Evolutionary conservation across 352 stramenopile genomes (phyloP).

Genomic region (Thraustotheca clavata): DNA sequence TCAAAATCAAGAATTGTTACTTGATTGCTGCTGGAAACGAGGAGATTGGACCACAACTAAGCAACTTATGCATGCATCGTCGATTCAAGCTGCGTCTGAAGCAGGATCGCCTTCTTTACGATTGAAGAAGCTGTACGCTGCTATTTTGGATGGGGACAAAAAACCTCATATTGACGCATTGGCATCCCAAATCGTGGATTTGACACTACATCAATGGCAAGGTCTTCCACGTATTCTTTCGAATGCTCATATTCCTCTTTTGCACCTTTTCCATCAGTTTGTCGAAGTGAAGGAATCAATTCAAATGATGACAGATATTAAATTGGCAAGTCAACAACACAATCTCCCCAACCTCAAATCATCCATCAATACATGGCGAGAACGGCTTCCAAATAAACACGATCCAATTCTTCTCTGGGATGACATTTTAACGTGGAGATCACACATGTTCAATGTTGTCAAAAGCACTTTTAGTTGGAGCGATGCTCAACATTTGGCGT

Average conservation of each 20-base stretch:
- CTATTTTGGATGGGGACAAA: slow-evolving; percentile 79
- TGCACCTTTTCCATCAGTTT: slow-evolving; percentile 88
- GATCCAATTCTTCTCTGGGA: slow-evolving; percentile 90
- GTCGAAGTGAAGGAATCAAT: slow-evolving; percentile 89
- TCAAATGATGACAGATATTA: slow-evolving; percentile 87
- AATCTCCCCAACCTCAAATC: slow-evolving; percentile 87
- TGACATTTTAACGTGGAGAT: slow-evolving; percentile 89
- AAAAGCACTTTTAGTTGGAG: slow-evolving; percentile 85
- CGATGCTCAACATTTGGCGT: slow-evolving; percentile 80
- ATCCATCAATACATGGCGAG: slow-evolving; percentile 88
- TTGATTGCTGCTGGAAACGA: slow-evolving; percentile 91
- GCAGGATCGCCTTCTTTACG: slow-evolving; percentile 64
- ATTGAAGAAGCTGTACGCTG: slow-evolving; percentile 82
- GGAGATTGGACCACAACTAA: slow-evolving; percentile 84
- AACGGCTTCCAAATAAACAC: slow-evolving; percentile 91
- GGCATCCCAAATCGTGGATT: slow-evolving; percentile 58
- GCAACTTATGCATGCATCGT: slow-evolving; percentile 38
- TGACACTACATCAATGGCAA: slow-evolving; percentile 86
- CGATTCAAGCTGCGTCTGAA: slow-evolving; percentile 34
- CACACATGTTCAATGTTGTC: slow-evolving; percentile 89
- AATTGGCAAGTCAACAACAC: slow-evolving; percentile 66
- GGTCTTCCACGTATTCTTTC: slow-evolving; percentile 72
- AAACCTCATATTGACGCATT: slow-evolving; percentile 54
- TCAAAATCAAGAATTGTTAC: slow-evolving; percentile 85
- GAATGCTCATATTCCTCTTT: slow-evolving; percentile 65